Evolutionary conservation across 2,329 filamentous ascomycete genomes (phyloP), one percentile per base, ranked within the genome.

Genomic region (Penicillium aurantiogriseum): DNA sequence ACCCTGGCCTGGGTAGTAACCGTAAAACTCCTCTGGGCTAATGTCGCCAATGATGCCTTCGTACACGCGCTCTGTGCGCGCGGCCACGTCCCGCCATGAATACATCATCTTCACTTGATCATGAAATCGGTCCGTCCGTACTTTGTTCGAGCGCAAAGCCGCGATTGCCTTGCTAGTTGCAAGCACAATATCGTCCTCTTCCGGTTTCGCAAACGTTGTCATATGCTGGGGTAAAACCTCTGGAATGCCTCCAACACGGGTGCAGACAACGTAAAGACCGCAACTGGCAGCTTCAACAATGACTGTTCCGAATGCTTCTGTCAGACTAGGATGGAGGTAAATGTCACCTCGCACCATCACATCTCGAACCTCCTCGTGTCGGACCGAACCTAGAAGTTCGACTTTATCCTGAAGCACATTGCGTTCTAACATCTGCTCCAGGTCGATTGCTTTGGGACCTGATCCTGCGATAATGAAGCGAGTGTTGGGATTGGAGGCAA

Each of bases 81-180:
- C 85, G 15, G 94, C 94, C 29, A 99, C 93, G 72, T 99, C 93
- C 29, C 90, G 90, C 94, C 94, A 99, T 1, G 91, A 96, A 77
- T 99, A 99, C 94, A 97, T 97, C 79, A 90, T 90, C 75, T 93
- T 92, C 61, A 99, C 94, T 74, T 97, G 90, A 64, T 96, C 93
- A 72, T 99, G 94, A 71, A 99, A 99, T 42, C 88, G 85, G 72
- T 97, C 93, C 0, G 94, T 96, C 61, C 91, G 87, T 29, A 99
- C 89, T 67, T 88, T 91, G 65, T 92, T 93, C 6, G 88, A 89
- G 44, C 93, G 87, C 55, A 99, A 82, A 31, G 90, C 88, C 0
- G 87, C 88, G 60, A 99, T 97, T 19, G 95, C 94, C 64, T 88
- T 88, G 19, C 91, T 90, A 0, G 95, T 97, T 4, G 93, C 94